Conservation (phyloP, 1,284 basidiomycete species). For the Cutaneotrichosporon cavernicola region DNA sequence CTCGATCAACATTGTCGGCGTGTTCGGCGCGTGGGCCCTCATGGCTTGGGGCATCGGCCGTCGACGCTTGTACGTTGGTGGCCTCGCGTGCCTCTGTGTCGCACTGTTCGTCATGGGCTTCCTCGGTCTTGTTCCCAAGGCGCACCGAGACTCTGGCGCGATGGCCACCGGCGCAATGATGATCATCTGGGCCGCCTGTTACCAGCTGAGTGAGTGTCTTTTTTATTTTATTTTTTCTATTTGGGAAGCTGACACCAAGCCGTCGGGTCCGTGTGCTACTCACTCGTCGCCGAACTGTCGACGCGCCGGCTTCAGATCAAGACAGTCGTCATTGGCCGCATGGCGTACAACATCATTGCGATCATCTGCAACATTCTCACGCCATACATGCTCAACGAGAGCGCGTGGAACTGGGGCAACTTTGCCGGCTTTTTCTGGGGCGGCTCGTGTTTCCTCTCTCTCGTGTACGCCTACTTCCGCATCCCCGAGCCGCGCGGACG, state of each 20-base stretch:
- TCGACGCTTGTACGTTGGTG: conserved; percentile 55
- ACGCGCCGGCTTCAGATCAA: conserved; percentile 57
- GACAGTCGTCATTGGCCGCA: conserved; percentile 58
- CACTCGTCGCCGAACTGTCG: conserved; percentile 55
- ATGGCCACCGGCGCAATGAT: conserved; percentile 55
- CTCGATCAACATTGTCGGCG: conserved; percentile 39
- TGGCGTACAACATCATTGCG: conserved; percentile 52
- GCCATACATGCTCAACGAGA: conserved; percentile 56
- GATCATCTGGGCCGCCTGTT: conserved; percentile 53
- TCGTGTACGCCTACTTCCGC: conserved; percentile 33
- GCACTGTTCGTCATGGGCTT: conserved; percentile 57
- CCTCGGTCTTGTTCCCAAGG: conserved; percentile 50
- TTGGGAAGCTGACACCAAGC: conserved; percentile 6
- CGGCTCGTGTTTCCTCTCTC: conserved; percentile 43
- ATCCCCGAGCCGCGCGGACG: conserved; percentile 50
- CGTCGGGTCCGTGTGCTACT: conserved; percentile 46
- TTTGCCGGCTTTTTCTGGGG: conserved; percentile 38
- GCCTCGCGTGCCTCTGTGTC: conserved; percentile 53
- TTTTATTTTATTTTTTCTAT: background rate
- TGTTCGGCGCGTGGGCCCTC: conserved; percentile 49
- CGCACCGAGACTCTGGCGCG: conserved; percentile 28
- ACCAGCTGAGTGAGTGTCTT: conserved; percentile 35
- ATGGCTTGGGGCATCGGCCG: conserved; percentile 54
- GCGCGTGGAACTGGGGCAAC: conserved; percentile 53
- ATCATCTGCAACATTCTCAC: conserved; percentile 51